Evolutionary conservation across 495 filamentous ascomycete species (phyloP).

Genomic region (Tuber umbilicatum): DNA sequence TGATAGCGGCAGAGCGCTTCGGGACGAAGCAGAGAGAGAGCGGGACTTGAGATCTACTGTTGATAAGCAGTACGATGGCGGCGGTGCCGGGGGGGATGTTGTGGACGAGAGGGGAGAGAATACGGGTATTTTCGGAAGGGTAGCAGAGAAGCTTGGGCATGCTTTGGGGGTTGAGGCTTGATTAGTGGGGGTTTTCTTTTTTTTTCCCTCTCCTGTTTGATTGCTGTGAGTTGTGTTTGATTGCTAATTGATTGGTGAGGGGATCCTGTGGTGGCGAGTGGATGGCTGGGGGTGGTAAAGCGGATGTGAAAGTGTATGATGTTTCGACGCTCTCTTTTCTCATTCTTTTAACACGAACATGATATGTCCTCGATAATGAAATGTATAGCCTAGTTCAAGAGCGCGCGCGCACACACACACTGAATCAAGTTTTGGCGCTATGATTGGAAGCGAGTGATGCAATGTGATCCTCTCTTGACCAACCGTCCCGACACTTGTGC

Average conservation of each 20-base stretch:
- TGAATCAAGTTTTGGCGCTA: not conserved
- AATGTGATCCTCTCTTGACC: not conserved
- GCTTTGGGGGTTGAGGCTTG: slow-evolving; percentile 17
- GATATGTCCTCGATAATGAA: not conserved
- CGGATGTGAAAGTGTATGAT: not conserved
- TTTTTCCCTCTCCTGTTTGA: not conserved
- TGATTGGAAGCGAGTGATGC: not conserved
- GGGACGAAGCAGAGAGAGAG: slow-evolving; percentile 10
- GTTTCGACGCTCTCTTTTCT: not conserved
- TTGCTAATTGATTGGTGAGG: not conserved
- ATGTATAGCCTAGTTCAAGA: not conserved
- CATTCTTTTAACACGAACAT: not conserved
- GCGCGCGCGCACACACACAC: not conserved
- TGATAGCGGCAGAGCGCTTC: not conserved
- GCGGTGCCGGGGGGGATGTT: not conserved
- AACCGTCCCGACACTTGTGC: not conserved
- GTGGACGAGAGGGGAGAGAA: slow-evolving; percentile 7
- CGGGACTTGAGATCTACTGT: not conserved
- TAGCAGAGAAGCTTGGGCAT: slow-evolving; percentile 25
- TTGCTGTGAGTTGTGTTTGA: not conserved
- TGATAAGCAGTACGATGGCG: slow-evolving; percentile 16
- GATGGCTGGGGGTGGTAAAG: not conserved
- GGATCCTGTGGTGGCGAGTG: not conserved
- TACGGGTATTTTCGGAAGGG: slow-evolving; percentile 19
- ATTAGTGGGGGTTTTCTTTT: not conserved